Percentiles rank a stretch among this genome's conserved stretches.
Conservation (phyloP, 2,329 filamentous ascomycete genomes). For the Cadophora sp. region DNA sequence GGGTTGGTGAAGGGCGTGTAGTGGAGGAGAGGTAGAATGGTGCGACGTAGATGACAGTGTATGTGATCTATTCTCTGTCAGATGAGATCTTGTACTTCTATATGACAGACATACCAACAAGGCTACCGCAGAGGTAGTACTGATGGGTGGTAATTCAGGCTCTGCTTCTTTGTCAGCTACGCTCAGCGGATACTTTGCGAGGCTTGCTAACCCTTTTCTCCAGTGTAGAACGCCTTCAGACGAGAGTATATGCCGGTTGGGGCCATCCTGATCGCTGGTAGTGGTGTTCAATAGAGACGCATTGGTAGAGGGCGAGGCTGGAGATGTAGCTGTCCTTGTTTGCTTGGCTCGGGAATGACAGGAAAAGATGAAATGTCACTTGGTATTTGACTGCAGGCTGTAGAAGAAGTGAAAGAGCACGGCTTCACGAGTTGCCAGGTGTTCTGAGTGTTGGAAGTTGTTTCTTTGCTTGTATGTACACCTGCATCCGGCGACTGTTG, state of each 20-base stretch:
- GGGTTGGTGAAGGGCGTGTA: constrained; percentile 78
- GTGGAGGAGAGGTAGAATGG: constrained; percentile 86
- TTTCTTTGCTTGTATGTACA: not conserved
- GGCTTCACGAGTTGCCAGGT: not conserved
- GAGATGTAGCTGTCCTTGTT: not conserved
- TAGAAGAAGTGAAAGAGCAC: not conserved
- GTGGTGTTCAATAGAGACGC: not conserved
- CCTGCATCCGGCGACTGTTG: not conserved
- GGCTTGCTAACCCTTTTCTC: constrained; percentile 36
- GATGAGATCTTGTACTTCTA: not conserved
- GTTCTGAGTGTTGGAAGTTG: not conserved
- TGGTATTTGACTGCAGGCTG: not conserved
- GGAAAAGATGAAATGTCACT: not conserved
- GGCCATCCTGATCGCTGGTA: constrained; percentile 35
- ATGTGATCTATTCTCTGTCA: constrained; percentile 62
- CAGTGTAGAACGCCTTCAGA: constrained; percentile 37
- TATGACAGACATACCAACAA: constrained; percentile 34
- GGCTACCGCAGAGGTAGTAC: constrained; percentile 35
- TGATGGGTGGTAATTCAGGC: constrained; percentile 38
- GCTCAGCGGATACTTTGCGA: constrained; percentile 3
- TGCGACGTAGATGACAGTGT: constrained; percentile 88
- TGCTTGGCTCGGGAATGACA: not conserved
- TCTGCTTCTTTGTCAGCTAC: constrained; percentile 29
- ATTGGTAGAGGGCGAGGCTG: not conserved
- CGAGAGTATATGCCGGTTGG: constrained; percentile 37